Evolutionary conservation across 2,329 filamentous ascomycete genomes (phyloP).

Genomic region (Diaporthe vexans): DNA sequence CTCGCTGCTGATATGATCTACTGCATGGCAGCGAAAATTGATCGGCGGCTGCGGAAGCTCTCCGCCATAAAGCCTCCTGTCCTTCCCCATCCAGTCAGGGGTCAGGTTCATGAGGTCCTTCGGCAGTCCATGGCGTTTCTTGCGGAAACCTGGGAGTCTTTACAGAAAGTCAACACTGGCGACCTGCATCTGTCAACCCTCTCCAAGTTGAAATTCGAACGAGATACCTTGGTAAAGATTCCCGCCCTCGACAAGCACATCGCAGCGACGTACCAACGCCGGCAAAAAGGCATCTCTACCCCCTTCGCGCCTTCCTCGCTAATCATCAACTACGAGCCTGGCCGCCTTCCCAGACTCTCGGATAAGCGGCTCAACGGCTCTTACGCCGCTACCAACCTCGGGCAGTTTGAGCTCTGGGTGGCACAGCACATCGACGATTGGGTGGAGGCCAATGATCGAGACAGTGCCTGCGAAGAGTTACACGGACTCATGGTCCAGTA

Average conservation of each 20-base stretch:
- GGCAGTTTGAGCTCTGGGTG: conserved; percentile 65
- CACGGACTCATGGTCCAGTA: conserved; percentile 52
- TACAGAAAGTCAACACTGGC: neutral
- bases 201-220: conserved; percentile 41
- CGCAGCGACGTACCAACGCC: neutral
- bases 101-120: too few relatives aligned
- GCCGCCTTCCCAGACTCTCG: too few relatives aligned
- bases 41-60: conserved; percentile 59
- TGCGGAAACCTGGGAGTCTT: neutral
- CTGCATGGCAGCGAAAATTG: conserved; percentile 60
- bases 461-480: conserved; percentile 49
- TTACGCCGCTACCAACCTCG: conserved; percentile 47
- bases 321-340: too few relatives aligned
- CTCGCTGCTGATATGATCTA: conserved; percentile 50
- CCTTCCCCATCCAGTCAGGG: neutral
- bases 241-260: conserved; percentile 40
- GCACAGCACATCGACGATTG: conserved; percentile 54
- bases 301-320: conserved; percentile 1
- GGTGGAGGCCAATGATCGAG: conserved; percentile 47
- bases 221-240: conserved; percentile 41
- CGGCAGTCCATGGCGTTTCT: neutral
- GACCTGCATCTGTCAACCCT: conserved; percentile 36
- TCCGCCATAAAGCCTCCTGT: neutral
- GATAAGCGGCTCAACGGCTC: too few relatives aligned
- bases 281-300: neutral